These are phyloP conservation scores for Copromyces sp. DNA, from an alignment of 495 filamentous ascomycete genomes.

Conservation along the genomic window DNA sequence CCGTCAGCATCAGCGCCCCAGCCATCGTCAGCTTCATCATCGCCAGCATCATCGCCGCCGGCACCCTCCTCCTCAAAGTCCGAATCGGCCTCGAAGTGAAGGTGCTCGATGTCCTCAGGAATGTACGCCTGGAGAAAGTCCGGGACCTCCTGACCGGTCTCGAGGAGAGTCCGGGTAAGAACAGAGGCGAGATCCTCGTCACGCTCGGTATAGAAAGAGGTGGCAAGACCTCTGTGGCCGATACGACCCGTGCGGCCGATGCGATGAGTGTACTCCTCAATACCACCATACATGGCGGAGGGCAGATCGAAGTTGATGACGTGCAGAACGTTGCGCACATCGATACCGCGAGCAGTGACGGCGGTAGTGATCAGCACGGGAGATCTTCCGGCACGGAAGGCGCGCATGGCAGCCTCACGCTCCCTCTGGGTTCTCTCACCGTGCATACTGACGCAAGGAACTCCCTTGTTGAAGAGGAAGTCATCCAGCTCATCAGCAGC, in stretches of 20 bases:
- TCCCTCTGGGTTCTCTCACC: slow-evolving; percentile 79
- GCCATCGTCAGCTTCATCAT: slow-evolving; percentile 5
- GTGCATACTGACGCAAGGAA: slow-evolving; percentile 84
- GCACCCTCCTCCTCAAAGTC: slow-evolving; percentile 39
- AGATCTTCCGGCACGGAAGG: slow-evolving; percentile 61
- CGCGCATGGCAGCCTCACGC: slow-evolving; percentile 85
- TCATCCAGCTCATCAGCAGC: slow-evolving; percentile 77
- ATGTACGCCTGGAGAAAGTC: slow-evolving; percentile 63
- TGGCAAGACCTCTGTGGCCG: slow-evolving; percentile 75
- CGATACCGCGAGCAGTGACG: slow-evolving; percentile 80
- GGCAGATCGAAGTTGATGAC: slow-evolving; percentile 93
- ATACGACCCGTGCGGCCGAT: slow-evolving; percentile 96
- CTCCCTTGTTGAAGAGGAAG: slow-evolving; percentile 63
- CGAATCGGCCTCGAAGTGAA: slow-evolving; percentile 53
- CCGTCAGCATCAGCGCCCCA: background rate
- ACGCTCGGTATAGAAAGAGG: slow-evolving; percentile 68
- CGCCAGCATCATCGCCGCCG: slow-evolving; percentile 7
- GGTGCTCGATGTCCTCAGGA: slow-evolving; percentile 35
- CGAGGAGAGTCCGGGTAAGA: slow-evolving; percentile 68
- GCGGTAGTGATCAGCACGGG: slow-evolving; percentile 82
- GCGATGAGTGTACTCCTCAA: slow-evolving; percentile 86
- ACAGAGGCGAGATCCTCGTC: slow-evolving; percentile 59
- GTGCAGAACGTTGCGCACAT: slow-evolving; percentile 76
- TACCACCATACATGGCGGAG: slow-evolving; percentile 59
- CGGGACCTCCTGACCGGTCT: slow-evolving; percentile 66